These are phyloP conservation scores for Fagopyrum tataricum DNA, from an alignment of 148 eudicot species.

Conservation along the genomic window DNA sequence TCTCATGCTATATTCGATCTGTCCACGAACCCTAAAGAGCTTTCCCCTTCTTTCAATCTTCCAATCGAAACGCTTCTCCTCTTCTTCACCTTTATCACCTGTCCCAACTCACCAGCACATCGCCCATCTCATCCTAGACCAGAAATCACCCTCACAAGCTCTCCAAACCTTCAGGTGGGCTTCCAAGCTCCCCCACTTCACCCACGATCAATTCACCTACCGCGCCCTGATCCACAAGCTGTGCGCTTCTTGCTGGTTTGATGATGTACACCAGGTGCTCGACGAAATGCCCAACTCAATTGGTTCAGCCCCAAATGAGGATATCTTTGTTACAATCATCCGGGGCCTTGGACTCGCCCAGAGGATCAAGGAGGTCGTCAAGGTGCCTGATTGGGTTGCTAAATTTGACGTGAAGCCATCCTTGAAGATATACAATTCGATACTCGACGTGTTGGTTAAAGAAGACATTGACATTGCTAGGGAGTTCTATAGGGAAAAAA, in stretches of 20 bases:
- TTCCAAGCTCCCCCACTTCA: constrained; percentile 59
- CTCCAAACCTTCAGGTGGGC: constrained; percentile 93
- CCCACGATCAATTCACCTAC: constrained; percentile 67
- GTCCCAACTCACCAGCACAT: constrained; percentile 62
- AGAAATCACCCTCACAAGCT: constrained; percentile 51
- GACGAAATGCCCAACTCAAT: constrained; percentile 85
- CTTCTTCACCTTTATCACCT: constrained; percentile 22
- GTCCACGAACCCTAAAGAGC: too few species aligned
- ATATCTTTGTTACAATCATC: constrained; percentile 55
- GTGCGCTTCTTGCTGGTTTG: constrained; percentile 65
- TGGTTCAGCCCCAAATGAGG: constrained; percentile 67
- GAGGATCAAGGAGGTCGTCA: constrained; percentile 49
- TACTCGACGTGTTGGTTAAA: constrained; percentile 85
- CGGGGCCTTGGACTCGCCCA: constrained; percentile 70
- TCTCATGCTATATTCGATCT: not conserved
- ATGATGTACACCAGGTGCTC: constrained; percentile 45
- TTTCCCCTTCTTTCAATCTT: not conserved
- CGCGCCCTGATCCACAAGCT: constrained; percentile 70
- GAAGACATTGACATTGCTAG: constrained; percentile 89
- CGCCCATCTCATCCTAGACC: constrained; percentile 60
- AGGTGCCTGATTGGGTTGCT: constrained; percentile 45
- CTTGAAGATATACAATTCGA: constrained; percentile 60
- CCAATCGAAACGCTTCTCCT: constrained; percentile 35
- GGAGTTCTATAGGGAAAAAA: constrained; percentile 78
- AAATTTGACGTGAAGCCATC: constrained; percentile 49